Conservation (phyloP, 2,329 filamentous ascomycete species). For the Penicillium brevicompactum region DNA sequence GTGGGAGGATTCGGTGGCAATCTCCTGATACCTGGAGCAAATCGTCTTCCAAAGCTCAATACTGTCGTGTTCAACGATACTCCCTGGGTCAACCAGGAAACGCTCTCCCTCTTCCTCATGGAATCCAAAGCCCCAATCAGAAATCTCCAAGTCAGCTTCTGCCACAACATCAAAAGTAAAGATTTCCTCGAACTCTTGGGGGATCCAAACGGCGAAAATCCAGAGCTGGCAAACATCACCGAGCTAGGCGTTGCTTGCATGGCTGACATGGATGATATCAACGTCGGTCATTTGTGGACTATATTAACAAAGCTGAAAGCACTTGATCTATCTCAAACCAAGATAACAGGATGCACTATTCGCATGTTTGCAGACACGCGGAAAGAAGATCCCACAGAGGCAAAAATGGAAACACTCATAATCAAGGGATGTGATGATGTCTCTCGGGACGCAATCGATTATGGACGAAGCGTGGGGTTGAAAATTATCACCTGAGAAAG, state of each 20-base stretch:
- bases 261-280: conserved; percentile 28
- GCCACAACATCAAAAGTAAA: conserved; percentile 20
- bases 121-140: conserved; percentile 24
- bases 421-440: conserved; percentile 32
- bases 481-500: conserved; percentile 23
- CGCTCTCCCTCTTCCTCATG: conserved; percentile 18
- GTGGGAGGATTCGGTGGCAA: not conserved
- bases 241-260: conserved; percentile 34
- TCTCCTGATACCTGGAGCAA: not conserved
- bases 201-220: not conserved
- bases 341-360: conserved; percentile 37
- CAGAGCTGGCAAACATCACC: conserved; percentile 23
- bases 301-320: conserved; percentile 32
- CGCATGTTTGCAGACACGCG: conserved; percentile 34
- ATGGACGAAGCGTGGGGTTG: conserved; percentile 33
- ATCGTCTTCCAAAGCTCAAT: conserved; percentile 26
- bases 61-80: conserved; percentile 33
- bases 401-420: conserved; percentile 29
- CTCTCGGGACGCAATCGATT: conserved; percentile 37
- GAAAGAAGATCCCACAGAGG: conserved; percentile 1
- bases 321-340: conserved; percentile 37
- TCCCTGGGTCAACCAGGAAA: conserved; percentile 23
- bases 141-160: conserved; percentile 31
- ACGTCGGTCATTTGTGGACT: conserved; percentile 19
- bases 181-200: conserved; percentile 17